Base-by-base conservation (phyloP, 371 early-diverging fungal species). In the Capillidium heterosporum region DNA sequence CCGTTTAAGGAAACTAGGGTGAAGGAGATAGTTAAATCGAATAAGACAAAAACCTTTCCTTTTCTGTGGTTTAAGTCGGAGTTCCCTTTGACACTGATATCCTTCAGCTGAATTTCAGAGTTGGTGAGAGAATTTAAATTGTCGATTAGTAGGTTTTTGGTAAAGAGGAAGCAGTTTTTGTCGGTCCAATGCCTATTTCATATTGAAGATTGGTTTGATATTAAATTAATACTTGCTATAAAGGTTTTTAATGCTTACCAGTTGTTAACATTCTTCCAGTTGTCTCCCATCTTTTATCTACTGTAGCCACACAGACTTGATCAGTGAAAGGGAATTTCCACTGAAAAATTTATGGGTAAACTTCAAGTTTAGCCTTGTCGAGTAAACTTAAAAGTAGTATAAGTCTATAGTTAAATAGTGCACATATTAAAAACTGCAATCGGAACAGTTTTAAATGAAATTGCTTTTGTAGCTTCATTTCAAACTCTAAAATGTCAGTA, bases 31-130 rank as follows among this genome's bases (percentile, higher is more conserved):
- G 13, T 13, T 35, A 91, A 65, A 63, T 91, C 92, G 63, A 73
- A 91, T 57, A 91, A 81, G 43, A 85, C 78, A 51, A 89, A 80
- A 24, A 91, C 71, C 66, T 86, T 84, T 51, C 89, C 88, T 67
- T 91, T 91, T 60, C 92, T 76, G 63, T 86, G 84, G 70, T 85
- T 86, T 59, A 91, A 70, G 57, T 87, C 87, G 26, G 75, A 84
- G 65, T 91, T 89, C 23, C 89, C 89, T 27, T 64, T 59, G 17
- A 75, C 81, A 21, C 59, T 70, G 46, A 68, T 63, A 8, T 74
- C 81, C 55, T 70, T 67, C 46, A 63, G 60, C 28, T 70, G 66
- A 10, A 62, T 69, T 52, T 69, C 65, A 42, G 68, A 48, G 48
- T 70, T 79, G 24, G 68, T 67, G 19, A 88, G 71, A 51, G 74